These are phyloP conservation scores for Pycnococcus provasolii DNA, from an alignment of 139 green algal species.

Conservation along the genomic window DNA sequence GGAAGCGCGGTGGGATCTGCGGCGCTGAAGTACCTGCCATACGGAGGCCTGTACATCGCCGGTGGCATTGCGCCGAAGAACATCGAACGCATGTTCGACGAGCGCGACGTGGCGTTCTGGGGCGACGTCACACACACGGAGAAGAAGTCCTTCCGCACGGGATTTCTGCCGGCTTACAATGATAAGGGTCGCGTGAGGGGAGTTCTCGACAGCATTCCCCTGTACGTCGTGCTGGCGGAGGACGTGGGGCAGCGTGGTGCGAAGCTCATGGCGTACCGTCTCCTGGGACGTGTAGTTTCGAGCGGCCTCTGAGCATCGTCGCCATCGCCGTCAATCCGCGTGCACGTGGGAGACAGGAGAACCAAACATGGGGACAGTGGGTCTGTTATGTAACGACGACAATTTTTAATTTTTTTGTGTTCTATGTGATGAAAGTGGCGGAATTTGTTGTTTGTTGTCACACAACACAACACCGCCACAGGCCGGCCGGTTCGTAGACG, in stretches of 20 bases:
- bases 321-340: too few species aligned
- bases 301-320: too few species aligned
- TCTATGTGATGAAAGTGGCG: too few species aligned
- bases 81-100: neutral
- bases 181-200: slow-evolving; percentile 7
- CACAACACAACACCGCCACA: too few species aligned
- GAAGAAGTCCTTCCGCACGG: neutral
- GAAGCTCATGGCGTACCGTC: slow-evolving; percentile 6
- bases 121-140: neutral
- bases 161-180: slow-evolving; percentile 1
- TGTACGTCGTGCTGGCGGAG: slow-evolving; percentile 12
- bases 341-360: too few species aligned
- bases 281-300: neutral
- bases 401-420: too few species aligned
- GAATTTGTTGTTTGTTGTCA: too few species aligned
- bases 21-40: slow-evolving; percentile 19
- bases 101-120: neutral
- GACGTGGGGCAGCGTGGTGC: slow-evolving; percentile 11
- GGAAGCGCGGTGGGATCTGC: slow-evolving; percentile 1
- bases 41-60: slow-evolving; percentile 16
- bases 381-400: too few species aligned
- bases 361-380: too few species aligned
- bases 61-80: slow-evolving; percentile 18
- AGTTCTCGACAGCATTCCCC: neutral
- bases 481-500: too few species aligned